These are phyloP conservation scores for Russula compacta DNA, from an alignment of 768 basidiomycete species.

Conservation along the genomic window DNA sequence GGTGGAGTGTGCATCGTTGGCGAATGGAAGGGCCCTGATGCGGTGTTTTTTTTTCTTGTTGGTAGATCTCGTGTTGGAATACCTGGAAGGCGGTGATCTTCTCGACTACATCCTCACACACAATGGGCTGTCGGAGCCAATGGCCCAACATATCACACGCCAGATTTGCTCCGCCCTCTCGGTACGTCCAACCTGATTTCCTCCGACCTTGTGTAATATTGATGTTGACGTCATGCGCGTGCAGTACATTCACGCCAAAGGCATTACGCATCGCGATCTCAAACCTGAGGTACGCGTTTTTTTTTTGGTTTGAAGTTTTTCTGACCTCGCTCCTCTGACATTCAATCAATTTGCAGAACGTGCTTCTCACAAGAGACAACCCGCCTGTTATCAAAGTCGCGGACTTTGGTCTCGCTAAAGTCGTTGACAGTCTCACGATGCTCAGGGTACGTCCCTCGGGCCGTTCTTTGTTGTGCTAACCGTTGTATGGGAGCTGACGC, in stretches of 20 bases:
- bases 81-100: slow-evolving; percentile 82
- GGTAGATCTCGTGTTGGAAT: slow-evolving; percentile 73
- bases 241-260: slow-evolving; percentile 60
- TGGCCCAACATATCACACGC: slow-evolving; percentile 60
- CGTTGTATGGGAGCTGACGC: not conserved
- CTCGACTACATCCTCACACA: slow-evolving; percentile 64
- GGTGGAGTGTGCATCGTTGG: no score
- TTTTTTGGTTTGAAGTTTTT: not conserved
- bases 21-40: not conserved
- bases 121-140: slow-evolving; percentile 46
- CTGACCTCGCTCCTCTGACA: not conserved
- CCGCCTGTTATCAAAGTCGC: slow-evolving; percentile 82
- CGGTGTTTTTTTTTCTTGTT: not conserved
- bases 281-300: slow-evolving; percentile 61
- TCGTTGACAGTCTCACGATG: slow-evolving; percentile 72
- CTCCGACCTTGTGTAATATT: not conserved
- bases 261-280: slow-evolving; percentile 87
- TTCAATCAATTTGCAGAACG: slow-evolving; percentile 42
- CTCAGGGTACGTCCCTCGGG: slow-evolving; percentile 46
- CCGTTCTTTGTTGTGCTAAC: not conserved
- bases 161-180: slow-evolving; percentile 77
- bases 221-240: not conserved
- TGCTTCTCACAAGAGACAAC: slow-evolving; percentile 62
- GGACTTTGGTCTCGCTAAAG: slow-evolving; percentile 93
- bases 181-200: slow-evolving; percentile 31